Evolutionary conservation across 2,329 filamentous ascomycete species (phyloP), one percentile per base, ranked within the genome.

Genomic region (Colletotrichum godetiae): DNA sequence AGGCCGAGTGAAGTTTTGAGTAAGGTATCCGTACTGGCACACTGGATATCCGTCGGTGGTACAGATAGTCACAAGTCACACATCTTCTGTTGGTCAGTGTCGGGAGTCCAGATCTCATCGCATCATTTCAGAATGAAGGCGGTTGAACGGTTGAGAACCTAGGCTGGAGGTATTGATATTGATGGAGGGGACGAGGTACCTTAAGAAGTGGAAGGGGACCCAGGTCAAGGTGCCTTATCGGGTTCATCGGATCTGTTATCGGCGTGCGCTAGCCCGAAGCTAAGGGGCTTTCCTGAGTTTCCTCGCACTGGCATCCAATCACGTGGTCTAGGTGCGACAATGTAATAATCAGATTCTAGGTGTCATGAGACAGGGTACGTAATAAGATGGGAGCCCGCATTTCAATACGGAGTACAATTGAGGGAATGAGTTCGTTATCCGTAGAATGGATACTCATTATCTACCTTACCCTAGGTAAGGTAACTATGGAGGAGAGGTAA

Each of bases 171-270:
- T 8, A 19, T 19, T 42, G 15, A 19, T 42, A 19, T 42, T 19
- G 37, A 15, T 19, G 37, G 46, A 65, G 22, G 22, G 52, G 49
- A 56, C 11, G 33, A 31, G 62, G 10, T 0, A n/a, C n/a, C n/a
- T n/a, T n/a, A 61, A 29, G 7, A 24, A 15, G 66, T 22, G 33
- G 35, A 27, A 33, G 62, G 52, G 15, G 12, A 2, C 15, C 52
- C 33, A 57, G 62, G 52, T 31, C 33, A 27, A 37, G 33, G n/a
- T 19, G 37, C 10, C 31, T 57, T 64, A 52, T 63, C 65, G 65
- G 69, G n/a, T 53, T 24, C 52, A 35, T 68, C 59, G 55, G 59
- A 56, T 49, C 42, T 69, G 42, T 60, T 59, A 68, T 69, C 66
- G 46, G 27, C 33, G 37, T 60, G 70, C 66, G 66, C 59, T 73